phyloP scores from a whole-genome alignment of 2,329 filamentous ascomycete genomes.

The Trichocomaceae sp. region DNA sequence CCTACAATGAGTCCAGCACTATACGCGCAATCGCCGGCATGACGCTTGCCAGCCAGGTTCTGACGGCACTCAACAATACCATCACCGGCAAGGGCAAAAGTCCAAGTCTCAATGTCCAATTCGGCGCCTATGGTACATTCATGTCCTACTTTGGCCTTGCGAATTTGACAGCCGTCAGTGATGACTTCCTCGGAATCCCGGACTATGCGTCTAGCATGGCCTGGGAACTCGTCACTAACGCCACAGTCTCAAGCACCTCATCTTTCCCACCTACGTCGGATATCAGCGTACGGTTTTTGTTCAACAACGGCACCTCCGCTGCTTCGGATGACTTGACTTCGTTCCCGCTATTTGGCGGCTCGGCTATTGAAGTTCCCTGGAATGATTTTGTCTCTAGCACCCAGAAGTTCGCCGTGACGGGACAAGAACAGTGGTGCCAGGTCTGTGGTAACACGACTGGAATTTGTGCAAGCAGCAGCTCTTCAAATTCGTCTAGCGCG shows the following conservation, averaged over 20 bases:
- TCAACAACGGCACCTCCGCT: conserved; percentile 55
- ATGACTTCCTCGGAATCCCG: conserved; percentile 68
- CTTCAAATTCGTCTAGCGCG: neutral
- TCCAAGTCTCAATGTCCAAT: conserved; percentile 47
- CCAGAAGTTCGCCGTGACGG: conserved; percentile 59
- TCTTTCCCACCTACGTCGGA: conserved; percentile 39
- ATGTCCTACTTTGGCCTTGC: conserved; percentile 57
- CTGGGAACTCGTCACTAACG: conserved; percentile 62
- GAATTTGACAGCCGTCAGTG: conserved; percentile 43
- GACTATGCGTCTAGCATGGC: conserved; percentile 77
- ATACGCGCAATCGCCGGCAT: conserved; percentile 50
- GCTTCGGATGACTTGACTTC: conserved; percentile 40
- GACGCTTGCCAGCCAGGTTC: conserved; percentile 58
- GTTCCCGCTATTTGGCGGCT: conserved; percentile 58
- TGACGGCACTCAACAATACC: conserved; percentile 40
- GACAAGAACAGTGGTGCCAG: conserved; percentile 63
- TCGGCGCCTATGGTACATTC: conserved; percentile 57
- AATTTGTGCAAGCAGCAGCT: conserved; percentile 49
- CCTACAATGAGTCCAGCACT: conserved; percentile 60
- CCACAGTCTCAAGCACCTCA: conserved; percentile 24
- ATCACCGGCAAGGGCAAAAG: conserved; percentile 29
- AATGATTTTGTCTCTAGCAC: conserved; percentile 59
- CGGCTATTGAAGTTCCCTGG: conserved; percentile 57
- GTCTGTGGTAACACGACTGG: conserved; percentile 68
- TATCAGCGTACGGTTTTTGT: conserved; percentile 54